Evolutionary conservation across 441 rosid species (phyloP), one percentile per base, ranked within the genome.

Genomic region (Geranium incanum): DNA sequence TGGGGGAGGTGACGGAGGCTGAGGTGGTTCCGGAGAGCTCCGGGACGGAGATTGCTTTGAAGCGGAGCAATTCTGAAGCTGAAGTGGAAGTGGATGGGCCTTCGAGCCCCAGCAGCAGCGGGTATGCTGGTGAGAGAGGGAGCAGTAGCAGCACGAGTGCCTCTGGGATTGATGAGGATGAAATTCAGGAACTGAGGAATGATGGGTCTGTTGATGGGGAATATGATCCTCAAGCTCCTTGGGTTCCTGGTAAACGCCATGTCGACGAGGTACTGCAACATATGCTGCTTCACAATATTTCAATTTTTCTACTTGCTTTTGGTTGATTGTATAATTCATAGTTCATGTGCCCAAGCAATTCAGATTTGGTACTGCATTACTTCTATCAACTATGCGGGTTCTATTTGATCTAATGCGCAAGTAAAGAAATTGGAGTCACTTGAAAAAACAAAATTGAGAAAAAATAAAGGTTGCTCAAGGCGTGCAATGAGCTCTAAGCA

Each of bases 81-180:
- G 91, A 87, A 76, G 84, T 84, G 67, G 75, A 71, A 11, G 43
- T 16, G 19, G 93, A 83, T 23, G 86, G 81, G 65, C 89, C 86
- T 62, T 77, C 82, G 45, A 92, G 95, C 74, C 94, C 99, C 16
- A 87, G 92, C 67, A 94, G 97, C 71, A 92, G 99, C 45, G 97
- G 97, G 12, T 94, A 94, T 68, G 99, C 90, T 4, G 96, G 94
- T 33, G 99, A 87, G 84, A 87, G 97, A 85, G 97, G 96, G 60
- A 94, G 86, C 36, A 85, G 96, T 72, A 83, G 89, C 71, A 85
- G 85, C 7, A 80, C 33, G 33, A 23, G 83, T 66, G 84, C 74
- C 72, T 86, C 90, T 43, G 79, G 82, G 62, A 66, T 71, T 66
- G 86, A 78, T 18, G 93, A 87, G 36, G 91, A 79, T 72, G 97